Evolutionary conservation across 1,139 yeast species (phyloP), one percentile per base, ranked within the genome.

Genomic region (Zhuliangozyma parablackwelliae): DNA sequence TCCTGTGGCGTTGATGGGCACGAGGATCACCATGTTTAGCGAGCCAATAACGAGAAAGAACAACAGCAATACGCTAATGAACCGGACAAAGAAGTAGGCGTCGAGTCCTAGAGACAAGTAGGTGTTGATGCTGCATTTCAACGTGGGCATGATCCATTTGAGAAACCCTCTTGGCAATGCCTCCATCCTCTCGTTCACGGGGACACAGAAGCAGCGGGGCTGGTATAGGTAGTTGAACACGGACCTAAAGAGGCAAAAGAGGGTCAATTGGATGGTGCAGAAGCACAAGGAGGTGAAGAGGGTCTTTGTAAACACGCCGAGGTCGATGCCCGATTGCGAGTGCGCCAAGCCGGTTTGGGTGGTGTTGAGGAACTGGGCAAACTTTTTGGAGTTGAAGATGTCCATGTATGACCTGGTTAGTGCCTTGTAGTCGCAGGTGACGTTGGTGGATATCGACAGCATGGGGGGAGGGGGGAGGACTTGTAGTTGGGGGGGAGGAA

Each of bases 1-100:
- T 0, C 82, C 80, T 0, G 73, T 63, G 23, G 50, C 65, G 52
- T 82, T 82, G 3, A 81, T 61, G 0, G 88, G 86, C 2, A 80
- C 49, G 25, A 83, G 57, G 0, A 81, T 59, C 0, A 80, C 64
- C 38, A 80, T 60, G 41, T 77, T 78, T 21, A 79, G 38, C 1
- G 69, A 36, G 0, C 85, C 79, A 21, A 80, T 56, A 0, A 71
- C 62, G 1, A 62, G 40, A 47, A 81, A 81, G 40, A 78, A 68
- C 2, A 72, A 46, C 27, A 73, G 51, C 20, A 81, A 46, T 2
- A 78, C 59, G 36, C 65, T 62, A 30, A 82, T 53, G 46, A 68
- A 82, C 37, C 89, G 54, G 3, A 82, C 47, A 45, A 82, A 78
- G 46, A 79, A 75, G 49, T 79, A 82, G 0, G 84, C 74, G 54